phyloP scores from a whole-genome alignment of 176 grass and related monocot species.

The Aegilops tauschii region DNA sequence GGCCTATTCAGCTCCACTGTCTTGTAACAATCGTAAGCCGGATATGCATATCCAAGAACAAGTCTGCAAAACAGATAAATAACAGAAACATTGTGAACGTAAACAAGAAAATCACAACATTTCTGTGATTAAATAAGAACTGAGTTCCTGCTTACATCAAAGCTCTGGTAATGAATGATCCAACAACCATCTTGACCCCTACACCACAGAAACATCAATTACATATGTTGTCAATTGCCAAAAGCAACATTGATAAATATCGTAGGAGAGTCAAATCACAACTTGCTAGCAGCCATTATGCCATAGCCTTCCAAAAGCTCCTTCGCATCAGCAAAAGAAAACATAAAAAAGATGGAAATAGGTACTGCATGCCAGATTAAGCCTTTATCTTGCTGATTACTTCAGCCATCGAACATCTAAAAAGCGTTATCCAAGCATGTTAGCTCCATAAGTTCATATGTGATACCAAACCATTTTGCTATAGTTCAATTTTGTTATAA shows the following conservation, averaged over 20 bases:
- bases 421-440: not conserved
- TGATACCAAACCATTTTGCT: not conserved
- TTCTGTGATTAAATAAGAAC: not conserved
- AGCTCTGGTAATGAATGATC: constrained; percentile 54
- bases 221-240: not conserved
- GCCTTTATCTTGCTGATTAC: not conserved
- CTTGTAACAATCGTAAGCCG: constrained; percentile 95
- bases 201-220: constrained; percentile 7
- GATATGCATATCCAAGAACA: constrained; percentile 81
- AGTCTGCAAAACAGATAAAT: constrained; percentile 48
- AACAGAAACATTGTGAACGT: not conserved
- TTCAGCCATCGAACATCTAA: not conserved
- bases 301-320: not conserved
- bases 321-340: not conserved
- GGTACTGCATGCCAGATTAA: not conserved
- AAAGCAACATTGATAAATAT: not conserved
- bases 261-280: not conserved
- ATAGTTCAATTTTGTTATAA: not conserved
- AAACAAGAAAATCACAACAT: not conserved
- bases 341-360: not conserved
- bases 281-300: not conserved
- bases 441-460: not conserved
- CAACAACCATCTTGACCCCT: constrained; percentile 56
- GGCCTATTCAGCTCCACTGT: constrained; percentile 73
- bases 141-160: constrained; percentile 50